These are phyloP conservation scores for Rhodocollybia butyracea DNA, from an alignment of 768 basidiomycete species.

Conservation along the genomic window DNA sequence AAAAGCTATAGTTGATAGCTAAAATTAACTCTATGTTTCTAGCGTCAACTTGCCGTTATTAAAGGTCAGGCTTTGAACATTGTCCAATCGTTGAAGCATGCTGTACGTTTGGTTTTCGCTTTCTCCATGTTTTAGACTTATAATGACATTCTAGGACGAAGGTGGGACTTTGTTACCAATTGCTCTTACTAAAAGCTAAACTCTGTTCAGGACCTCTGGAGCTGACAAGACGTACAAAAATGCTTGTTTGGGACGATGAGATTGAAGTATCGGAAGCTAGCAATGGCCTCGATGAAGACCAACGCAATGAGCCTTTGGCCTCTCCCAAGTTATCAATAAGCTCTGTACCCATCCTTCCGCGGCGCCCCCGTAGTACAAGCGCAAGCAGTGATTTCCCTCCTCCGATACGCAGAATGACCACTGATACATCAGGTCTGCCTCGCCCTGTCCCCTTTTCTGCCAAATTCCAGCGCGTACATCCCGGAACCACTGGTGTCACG, in stretches of 20 bases:
- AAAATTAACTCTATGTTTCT: neutral
- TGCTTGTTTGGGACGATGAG: conserved; percentile 85
- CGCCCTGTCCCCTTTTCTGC: conserved; percentile 81
- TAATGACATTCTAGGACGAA: conserved; percentile 54
- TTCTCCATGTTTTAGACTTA: conserved; percentile 5
- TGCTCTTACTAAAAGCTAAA: neutral
- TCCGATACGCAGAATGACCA: conserved; percentile 60
- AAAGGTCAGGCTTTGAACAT: conserved; percentile 94
- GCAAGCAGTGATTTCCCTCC: conserved; percentile 74
- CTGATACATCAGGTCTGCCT: conserved; percentile 57
- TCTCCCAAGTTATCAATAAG: conserved; percentile 63
- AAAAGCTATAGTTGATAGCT: conserved; percentile 1
- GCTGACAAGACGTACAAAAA: conserved; percentile 77
- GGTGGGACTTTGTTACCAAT: conserved; percentile 37
- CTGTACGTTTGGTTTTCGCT: conserved; percentile 39
- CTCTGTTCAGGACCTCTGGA: conserved; percentile 80
- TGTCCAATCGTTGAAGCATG: conserved; percentile 76
- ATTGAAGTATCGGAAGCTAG: conserved; percentile 65
- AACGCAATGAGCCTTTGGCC: conserved; percentile 29
- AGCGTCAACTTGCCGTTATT: conserved; percentile 89
- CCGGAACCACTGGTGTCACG: conserved; percentile 83
- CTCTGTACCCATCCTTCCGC: conserved; percentile 53
- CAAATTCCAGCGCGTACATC: conserved; percentile 82
- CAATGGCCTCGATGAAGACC: conserved; percentile 29
- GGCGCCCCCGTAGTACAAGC: conserved; percentile 54